phyloP scores from a whole-genome alignment of 2,329 filamentous ascomycete species.

The Curvularia eragrostidis region DNA sequence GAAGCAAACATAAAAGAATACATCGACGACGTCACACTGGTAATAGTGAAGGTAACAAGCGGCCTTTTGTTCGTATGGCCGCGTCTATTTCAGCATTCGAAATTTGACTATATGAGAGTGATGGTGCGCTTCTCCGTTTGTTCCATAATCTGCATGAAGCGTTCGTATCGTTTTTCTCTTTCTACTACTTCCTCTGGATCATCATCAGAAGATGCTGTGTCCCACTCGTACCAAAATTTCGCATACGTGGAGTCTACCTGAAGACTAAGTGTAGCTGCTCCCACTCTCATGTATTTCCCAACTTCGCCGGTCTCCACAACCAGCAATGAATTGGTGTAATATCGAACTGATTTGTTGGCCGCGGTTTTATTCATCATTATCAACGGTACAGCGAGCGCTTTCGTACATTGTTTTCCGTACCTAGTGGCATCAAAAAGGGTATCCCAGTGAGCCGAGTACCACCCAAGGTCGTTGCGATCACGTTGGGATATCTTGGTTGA shows the following conservation, averaged over 20 bases:
- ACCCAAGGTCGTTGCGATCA: neutral
- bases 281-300: neutral
- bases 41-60: neutral
- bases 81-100: neutral
- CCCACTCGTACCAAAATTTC: no score
- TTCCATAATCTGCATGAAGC: neutral
- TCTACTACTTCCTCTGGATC: neutral
- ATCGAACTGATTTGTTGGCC: neutral
- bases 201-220: neutral
- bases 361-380: neutral
- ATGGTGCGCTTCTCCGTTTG: neutral
- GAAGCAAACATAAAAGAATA: neutral
- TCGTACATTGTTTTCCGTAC: neutral
- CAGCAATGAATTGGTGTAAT: neutral
- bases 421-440: neutral
- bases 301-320: neutral
- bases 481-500: neutral
- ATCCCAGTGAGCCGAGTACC: neutral
- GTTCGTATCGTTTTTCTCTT: neutral
- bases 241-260: neutral
- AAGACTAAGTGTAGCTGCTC: neutral
- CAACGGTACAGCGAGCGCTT: neutral
- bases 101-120: neutral
- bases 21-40: neutral
- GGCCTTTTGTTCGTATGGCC: no score